Evolutionary conservation across 208 protist species (phyloP).

Genomic region (Acanthamoeba lenticulata): DNA sequence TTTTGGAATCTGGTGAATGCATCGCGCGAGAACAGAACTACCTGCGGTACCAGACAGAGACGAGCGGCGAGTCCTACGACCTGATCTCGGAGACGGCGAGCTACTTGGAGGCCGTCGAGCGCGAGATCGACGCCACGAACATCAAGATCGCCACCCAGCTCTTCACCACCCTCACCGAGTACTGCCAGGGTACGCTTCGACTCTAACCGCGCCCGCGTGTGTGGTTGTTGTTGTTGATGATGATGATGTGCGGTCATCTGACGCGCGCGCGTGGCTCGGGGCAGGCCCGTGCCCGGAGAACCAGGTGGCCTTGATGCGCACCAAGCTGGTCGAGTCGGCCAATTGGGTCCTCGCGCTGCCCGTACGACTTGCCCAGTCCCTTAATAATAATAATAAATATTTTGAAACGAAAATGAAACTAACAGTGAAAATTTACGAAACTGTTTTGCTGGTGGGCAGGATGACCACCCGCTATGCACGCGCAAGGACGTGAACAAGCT

Average conservation of each 20-base stretch:
- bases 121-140: slow-evolving; percentile 45
- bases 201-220: background rate
- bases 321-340: slow-evolving; percentile 43
- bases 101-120: slow-evolving; percentile 57
- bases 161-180: slow-evolving; percentile 56
- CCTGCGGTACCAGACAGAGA: slow-evolving; percentile 25
- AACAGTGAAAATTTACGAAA: no score
- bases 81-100: slow-evolving; percentile 42
- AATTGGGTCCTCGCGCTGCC: slow-evolving; percentile 43
- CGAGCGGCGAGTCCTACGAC: slow-evolving; percentile 7
- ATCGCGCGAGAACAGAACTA: slow-evolving; percentile 7
- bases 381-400: no score
- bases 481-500: slow-evolving; percentile 18
- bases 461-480: slow-evolving; percentile 15
- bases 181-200: background rate
- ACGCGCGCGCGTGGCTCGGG: background rate
- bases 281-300: slow-evolving; percentile 41
- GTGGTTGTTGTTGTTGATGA: background rate
- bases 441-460: background rate
- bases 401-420: no score
- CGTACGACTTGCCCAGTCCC: no score
- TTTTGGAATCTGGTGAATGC: background rate
- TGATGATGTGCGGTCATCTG: no score
- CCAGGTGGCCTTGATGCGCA: slow-evolving; percentile 53
- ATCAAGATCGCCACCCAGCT: slow-evolving; percentile 50